Conservation (phyloP, 2,329 filamentous ascomycete species). For the Fusarium poae region DNA sequence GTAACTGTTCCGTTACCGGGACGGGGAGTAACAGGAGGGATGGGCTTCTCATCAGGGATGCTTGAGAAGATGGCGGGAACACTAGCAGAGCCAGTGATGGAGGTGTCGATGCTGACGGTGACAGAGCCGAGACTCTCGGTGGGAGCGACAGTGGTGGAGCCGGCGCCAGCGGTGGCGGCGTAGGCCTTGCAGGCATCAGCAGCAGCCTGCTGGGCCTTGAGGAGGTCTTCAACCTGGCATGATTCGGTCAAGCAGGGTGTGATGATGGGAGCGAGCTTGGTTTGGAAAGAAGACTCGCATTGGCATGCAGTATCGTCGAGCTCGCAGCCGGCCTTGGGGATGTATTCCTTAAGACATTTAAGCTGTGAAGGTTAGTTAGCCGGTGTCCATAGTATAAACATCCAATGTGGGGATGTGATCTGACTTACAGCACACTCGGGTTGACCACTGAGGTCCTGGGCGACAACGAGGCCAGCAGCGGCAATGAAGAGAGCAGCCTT, state of each 20-base stretch:
- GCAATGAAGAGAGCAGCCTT: conserved; percentile 55
- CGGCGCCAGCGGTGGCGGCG: conserved; percentile 35
- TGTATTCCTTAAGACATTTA: conserved; percentile 53
- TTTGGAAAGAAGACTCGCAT: conserved; percentile 54
- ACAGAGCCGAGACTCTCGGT: conserved; percentile 15
- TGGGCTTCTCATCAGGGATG: conserved; percentile 15
- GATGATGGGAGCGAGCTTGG: conserved; percentile 49
- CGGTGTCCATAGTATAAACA: not conserved
- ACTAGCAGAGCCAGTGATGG: conserved; percentile 30
- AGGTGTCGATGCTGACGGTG: conserved; percentile 29
- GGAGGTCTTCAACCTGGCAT: conserved; percentile 53
- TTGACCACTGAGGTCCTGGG: conserved; percentile 55
- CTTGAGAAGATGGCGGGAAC: conserved; percentile 38
- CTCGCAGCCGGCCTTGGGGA: conserved; percentile 55
- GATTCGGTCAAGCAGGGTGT: conserved; percentile 52
- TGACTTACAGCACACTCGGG: conserved; percentile 59
- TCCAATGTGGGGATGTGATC: not conserved
- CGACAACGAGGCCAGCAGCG: conserved; percentile 54
- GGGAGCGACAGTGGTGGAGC: conserved; percentile 14
- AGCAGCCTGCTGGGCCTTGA: conserved; percentile 52
- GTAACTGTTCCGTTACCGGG: conserved; percentile 29
- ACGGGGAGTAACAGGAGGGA: conserved; percentile 26
- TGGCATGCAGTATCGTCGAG: conserved; percentile 56
- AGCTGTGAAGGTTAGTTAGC: conserved; percentile 42
- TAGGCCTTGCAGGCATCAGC: conserved; percentile 48